Evolutionary conservation across 2,329 filamentous ascomycete species (phyloP).

Genomic region (Calonectria hongkongensis): DNA sequence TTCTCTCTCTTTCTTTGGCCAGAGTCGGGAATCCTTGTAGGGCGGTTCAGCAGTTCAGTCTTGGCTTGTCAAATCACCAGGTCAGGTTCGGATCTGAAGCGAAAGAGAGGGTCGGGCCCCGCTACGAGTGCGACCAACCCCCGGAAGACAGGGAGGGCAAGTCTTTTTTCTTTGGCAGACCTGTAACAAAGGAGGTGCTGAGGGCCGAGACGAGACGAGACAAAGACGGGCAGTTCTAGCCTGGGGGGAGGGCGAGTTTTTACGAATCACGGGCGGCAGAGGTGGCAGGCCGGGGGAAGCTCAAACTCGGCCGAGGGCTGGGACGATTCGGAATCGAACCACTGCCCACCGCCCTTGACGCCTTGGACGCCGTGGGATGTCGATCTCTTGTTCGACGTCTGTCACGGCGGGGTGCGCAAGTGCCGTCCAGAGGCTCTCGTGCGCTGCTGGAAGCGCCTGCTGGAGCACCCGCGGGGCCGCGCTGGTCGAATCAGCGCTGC

Average conservation of each 20-base stretch:
- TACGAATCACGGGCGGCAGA: conserved; percentile 25
- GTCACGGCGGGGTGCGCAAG: neutral
- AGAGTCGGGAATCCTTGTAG: conserved; percentile 20
- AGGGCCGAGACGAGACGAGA: conserved; percentile 31
- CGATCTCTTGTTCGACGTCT: conserved; percentile 25
- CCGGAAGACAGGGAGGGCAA: conserved; percentile 44
- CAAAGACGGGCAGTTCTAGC: conserved; percentile 18
- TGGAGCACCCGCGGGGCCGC: conserved; percentile 5
- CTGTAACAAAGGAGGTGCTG: conserved; percentile 54
- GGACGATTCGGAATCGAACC: conserved; percentile 45
- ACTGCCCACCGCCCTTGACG: conserved; percentile 41
- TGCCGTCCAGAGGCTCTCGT: conserved; percentile 6
- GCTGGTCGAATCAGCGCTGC: conserved; percentile 25
- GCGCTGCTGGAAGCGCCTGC: conserved; percentile 24
- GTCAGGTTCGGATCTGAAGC: conserved; percentile 20
- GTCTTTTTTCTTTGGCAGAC: conserved; percentile 48
- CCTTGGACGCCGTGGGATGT: conserved; percentile 19
- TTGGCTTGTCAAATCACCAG: conserved; percentile 21
- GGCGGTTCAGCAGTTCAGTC: conserved; percentile 10
- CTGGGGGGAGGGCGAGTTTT: neutral
- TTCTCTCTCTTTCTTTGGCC: neutral
- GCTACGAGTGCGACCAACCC: conserved; percentile 43
- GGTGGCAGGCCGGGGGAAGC: conserved; percentile 15
- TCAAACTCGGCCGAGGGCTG: conserved; percentile 37
- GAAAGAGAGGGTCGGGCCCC: conserved; percentile 25